Evolutionary conservation across 345 rosid genomes (phyloP), one percentile per base, ranked within the genome.

Genomic region (Adansonia digitata): DNA sequence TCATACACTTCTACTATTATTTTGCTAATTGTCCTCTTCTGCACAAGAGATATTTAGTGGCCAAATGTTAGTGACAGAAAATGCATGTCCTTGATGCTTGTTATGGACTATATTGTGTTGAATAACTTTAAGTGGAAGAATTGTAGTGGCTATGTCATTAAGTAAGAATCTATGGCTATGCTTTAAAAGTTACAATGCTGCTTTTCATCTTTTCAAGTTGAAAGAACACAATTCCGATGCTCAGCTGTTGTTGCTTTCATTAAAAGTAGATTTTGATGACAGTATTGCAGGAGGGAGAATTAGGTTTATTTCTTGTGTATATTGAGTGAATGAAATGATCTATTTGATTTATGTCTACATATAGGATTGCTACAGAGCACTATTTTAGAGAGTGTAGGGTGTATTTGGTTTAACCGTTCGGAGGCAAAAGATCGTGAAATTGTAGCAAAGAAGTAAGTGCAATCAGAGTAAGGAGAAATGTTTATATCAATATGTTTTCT

Each of bases 401-500:
- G 98, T 77, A 93, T 96, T 79, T 96, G 99, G 99, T 96, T 96
- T 83, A 85, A 96, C 79, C 98, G 99, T 45, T 52, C 91, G 1
- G 99, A 96, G 86, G 87, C 94, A 60, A 93, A 92, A 82, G 99
- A 96, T 87, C 99, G 98, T 75, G 99, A 87, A 84, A 89, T 92
- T 80, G 97, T 96, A 35, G 88, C 99, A 51, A 93, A 59, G 84
- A 96, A 96, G 99, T 96, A 83, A 81, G 93, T 73, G 7, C 34
- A 51, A 61, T 74, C 46, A n/a, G 27, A 43, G 34, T 68, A 7
- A 49, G 14, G 56, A 22, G n/a, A 66, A 62, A 57, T 39, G 42
- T 46, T 60, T 53, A 59, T 29, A 24, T 63, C 0, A 29, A 26
- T 39, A 66, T 61, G 37, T 45, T 78, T 22, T 61, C 77, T 2